Percentiles rank a stretch among this genome's conserved stretches.
Evolutionary conservation across 305 asterid genomes (phyloP).

Genomic region (Fraxinus angustifolia): DNA sequence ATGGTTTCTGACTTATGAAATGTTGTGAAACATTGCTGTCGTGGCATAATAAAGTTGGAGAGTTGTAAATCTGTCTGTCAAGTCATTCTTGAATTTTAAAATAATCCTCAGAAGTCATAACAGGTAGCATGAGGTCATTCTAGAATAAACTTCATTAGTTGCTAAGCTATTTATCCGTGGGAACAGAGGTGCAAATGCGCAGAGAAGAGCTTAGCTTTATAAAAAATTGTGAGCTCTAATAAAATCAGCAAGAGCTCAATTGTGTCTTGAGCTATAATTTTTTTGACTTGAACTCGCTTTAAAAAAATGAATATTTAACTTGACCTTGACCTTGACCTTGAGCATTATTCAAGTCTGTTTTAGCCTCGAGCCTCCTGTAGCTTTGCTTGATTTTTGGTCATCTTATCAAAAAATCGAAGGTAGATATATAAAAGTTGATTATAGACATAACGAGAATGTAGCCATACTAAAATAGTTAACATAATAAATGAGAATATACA

Average conservation of each 20-base stretch:
- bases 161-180: neutral
- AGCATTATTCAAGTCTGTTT: neutral
- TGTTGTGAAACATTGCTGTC: neutral
- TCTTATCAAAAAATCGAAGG: neutral
- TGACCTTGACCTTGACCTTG: neutral
- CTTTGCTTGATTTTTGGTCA: neutral
- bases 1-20: neutral
- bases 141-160: neutral
- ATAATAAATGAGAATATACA: neutral
- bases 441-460: neutral
- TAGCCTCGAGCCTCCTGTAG: neutral
- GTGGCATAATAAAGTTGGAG: neutral
- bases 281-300: neutral
- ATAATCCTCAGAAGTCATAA: neutral
- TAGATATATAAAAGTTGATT: neutral
- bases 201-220: neutral
- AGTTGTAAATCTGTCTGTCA: constrained; percentile 1
- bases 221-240: neutral
- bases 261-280: neutral
- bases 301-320: neutral
- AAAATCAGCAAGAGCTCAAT: neutral
- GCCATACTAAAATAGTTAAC: neutral
- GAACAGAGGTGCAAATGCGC: neutral
- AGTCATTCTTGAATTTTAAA: neutral
- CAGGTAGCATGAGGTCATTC: neutral